These are phyloP conservation scores for Sporopachydermia quercuum DNA, from an alignment of 805 yeast species.

Conservation along the genomic window DNA sequence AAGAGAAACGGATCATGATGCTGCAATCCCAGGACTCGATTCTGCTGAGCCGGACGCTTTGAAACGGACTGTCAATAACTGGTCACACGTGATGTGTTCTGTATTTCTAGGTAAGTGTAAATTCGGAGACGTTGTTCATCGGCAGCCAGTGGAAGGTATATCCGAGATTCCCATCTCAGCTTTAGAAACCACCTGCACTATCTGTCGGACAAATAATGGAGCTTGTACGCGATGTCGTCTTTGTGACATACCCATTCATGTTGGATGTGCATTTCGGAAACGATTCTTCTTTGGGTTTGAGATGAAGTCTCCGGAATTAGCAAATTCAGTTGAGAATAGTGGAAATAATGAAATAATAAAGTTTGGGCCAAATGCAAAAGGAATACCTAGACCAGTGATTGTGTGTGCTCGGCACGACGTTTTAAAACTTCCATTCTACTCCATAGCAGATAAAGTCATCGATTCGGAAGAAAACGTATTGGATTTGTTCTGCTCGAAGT, in stretches of 20 bases:
- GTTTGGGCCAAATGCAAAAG: too few species aligned
- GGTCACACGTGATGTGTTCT: conserved; percentile 74
- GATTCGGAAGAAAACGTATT: conserved; percentile 13
- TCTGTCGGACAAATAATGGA: conserved; percentile 40
- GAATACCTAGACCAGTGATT: conserved; percentile 16
- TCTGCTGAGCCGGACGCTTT: conserved; percentile 43
- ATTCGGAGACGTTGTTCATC: conserved; percentile 24
- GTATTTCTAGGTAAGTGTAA: conserved; percentile 31
- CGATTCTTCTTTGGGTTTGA: conserved; percentile 41
- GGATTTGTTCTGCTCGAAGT: conserved; percentile 15
- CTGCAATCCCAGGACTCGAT: conserved; percentile 26
- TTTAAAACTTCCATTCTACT: not conserved
- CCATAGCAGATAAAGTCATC: conserved; percentile 1
- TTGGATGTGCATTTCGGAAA: conserved; percentile 41
- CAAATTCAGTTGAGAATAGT: too few species aligned
- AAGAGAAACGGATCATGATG: conserved; percentile 33
- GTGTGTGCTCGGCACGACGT: conserved; percentile 17
- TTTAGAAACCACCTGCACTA: conserved; percentile 17
- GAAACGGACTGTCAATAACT: conserved; percentile 56
- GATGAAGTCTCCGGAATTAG: too few species aligned
- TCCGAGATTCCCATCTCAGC: conserved; percentile 15
- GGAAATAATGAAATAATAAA: too few species aligned
- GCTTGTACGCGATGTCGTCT: conserved; percentile 31
- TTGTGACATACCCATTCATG: conserved; percentile 30
- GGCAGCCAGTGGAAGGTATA: conserved; percentile 35